These are phyloP conservation scores for Tympanopsis confertula DNA, from an alignment of 2,329 filamentous ascomycete species.

Conservation along the genomic window DNA sequence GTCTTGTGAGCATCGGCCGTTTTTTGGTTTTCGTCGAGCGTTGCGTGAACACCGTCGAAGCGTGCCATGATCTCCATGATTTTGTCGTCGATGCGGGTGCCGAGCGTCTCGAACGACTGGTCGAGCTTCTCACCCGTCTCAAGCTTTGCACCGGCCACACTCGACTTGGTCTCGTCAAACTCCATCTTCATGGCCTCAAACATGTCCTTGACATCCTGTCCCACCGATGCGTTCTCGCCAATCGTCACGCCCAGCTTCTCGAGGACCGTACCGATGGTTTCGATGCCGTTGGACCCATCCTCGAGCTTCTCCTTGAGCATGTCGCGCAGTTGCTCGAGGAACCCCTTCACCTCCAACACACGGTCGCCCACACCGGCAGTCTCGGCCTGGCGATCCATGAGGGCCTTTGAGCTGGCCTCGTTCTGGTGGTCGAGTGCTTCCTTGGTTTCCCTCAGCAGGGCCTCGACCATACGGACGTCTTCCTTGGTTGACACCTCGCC, in stretches of 20 bases:
- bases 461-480: constrained; percentile 59
- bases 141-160: constrained; percentile 70
- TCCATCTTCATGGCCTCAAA: constrained; percentile 69
- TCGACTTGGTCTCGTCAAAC: constrained; percentile 74
- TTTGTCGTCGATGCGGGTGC: constrained; percentile 47
- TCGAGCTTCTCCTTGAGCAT: constrained; percentile 67
- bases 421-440: constrained; percentile 57
- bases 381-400: constrained; percentile 76
- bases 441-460: constrained; percentile 62
- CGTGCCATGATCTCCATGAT: constrained; percentile 71
- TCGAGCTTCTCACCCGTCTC: constrained; percentile 71
- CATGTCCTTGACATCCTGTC: constrained; percentile 59
- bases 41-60: constrained; percentile 73
- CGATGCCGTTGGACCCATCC: constrained; percentile 61
- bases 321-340: constrained; percentile 68
- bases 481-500: constrained; percentile 64
- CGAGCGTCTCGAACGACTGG: constrained; percentile 39
- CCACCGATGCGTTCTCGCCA: constrained; percentile 40
- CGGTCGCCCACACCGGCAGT: constrained; percentile 67
- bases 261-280: constrained; percentile 60
- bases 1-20: constrained; percentile 63
- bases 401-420: constrained; percentile 64
- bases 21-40: constrained; percentile 63
- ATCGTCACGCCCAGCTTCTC: constrained; percentile 55
- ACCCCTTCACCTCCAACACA: constrained; percentile 65